A percentile compares a stretch with the other conserved stretches of the same genome.
Conservation (phyloP, 768 basidiomycete genomes). For the Collybia mongolica region DNA sequence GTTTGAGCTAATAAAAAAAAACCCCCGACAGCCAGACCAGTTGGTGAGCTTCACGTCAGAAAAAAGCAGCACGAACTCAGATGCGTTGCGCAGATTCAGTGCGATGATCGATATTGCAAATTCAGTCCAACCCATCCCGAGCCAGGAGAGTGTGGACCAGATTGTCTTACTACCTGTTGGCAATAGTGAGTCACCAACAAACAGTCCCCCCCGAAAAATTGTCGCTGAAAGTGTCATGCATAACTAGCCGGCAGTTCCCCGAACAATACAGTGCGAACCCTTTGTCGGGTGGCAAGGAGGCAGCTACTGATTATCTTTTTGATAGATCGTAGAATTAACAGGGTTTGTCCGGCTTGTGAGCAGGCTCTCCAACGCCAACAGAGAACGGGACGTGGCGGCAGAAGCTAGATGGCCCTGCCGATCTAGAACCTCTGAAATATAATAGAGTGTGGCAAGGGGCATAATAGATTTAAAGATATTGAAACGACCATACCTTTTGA, state of each 20-base stretch:
- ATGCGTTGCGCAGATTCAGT: slow-evolving; percentile 51
- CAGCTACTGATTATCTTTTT: slow-evolving; percentile 13
- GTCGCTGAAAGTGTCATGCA: slow-evolving; percentile 16
- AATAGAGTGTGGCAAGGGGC: too few species aligned
- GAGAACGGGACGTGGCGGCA: slow-evolving; percentile 2
- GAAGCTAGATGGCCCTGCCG: too few species aligned
- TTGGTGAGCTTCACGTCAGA: slow-evolving; percentile 37
- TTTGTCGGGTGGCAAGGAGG: slow-evolving; percentile 3
- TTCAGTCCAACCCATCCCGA: slow-evolving; percentile 65
- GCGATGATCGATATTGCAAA: slow-evolving; percentile 64
- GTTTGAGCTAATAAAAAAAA: slow-evolving; percentile 5
- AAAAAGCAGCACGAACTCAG: neutral
- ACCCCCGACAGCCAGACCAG: slow-evolving; percentile 56
- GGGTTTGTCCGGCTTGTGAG: slow-evolving; percentile 28
- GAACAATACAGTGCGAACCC: slow-evolving; percentile 59
- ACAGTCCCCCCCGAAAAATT: neutral
- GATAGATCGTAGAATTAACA: slow-evolving; percentile 27
- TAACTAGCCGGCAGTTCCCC: slow-evolving; percentile 64
- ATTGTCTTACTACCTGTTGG: slow-evolving; percentile 67
- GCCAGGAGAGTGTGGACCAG: slow-evolving; percentile 47
- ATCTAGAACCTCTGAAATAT: too few species aligned
- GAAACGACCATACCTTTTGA: too few species aligned
- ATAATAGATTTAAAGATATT: too few species aligned
- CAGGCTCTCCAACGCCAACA: slow-evolving; percentile 5
- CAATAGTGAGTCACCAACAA: slow-evolving; percentile 57